Percentiles rank a stretch among this genome's conserved stretches.
Evolutionary conservation across 2,329 filamentous ascomycete species (phyloP).

Genomic region (Metarhizium sp.): DNA sequence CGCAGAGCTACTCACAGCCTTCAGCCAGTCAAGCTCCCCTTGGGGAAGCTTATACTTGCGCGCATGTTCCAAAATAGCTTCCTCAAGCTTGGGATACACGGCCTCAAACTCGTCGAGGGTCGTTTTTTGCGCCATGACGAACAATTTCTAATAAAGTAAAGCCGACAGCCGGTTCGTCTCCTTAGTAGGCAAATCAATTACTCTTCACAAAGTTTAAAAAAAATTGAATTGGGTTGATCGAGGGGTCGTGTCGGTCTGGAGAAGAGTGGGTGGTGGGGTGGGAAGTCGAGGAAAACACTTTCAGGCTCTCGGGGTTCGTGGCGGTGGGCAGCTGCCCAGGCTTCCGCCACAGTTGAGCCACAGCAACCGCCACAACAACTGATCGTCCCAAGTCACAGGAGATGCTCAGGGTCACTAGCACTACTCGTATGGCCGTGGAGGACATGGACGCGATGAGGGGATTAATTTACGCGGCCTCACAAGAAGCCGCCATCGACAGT

Average conservation of each 20-base stretch:
- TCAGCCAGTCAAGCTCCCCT: conserved; percentile 77
- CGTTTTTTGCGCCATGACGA: conserved; percentile 57
- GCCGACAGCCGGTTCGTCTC: not conserved
- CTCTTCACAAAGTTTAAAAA: not conserved
- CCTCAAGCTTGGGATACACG: conserved; percentile 77
- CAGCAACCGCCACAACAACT: not conserved
- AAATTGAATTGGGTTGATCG: not conserved
- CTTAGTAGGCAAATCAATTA: not conserved
- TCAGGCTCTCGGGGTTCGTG: too few species aligned
- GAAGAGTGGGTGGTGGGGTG: not conserved
- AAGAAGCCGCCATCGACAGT: too few species aligned
- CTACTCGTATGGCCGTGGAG: too few species aligned
- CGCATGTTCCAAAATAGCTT: conserved; percentile 71
- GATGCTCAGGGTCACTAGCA: too few species aligned
- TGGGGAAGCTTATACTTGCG: conserved; percentile 75
- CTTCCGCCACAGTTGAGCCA: not conserved
- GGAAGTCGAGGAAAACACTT: not conserved
- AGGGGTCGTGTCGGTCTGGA: not conserved
- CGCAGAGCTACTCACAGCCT: conserved; percentile 47
- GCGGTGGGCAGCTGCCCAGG: too few species aligned
- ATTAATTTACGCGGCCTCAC: too few species aligned
- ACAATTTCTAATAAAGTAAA: not conserved
- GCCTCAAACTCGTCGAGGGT: conserved; percentile 82
- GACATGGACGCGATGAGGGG: too few species aligned
- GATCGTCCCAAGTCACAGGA: too few species aligned